Evolutionary conservation across 2,329 filamentous ascomycete genomes (phyloP).

Genomic region (Aspergillus sp.): DNA sequence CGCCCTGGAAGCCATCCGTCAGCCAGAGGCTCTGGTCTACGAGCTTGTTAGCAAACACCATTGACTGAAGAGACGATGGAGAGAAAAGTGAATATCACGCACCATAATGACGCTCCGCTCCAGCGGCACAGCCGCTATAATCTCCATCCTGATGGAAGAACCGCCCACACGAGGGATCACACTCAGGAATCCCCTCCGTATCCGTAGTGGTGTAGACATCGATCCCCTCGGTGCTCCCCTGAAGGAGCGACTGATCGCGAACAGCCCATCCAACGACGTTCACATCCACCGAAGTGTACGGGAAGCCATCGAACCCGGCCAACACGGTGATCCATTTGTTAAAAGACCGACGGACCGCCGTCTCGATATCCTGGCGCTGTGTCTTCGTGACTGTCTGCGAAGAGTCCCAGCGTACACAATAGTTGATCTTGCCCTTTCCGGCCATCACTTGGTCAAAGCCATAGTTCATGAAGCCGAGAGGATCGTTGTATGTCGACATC

Average conservation of each 20-base stretch:
- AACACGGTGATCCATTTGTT: slow-evolving; percentile 15
- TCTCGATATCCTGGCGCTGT: slow-evolving; percentile 9
- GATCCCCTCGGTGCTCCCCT: slow-evolving; percentile 12
- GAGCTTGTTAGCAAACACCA: not conserved
- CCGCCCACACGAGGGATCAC: slow-evolving; percentile 11
- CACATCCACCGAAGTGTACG: slow-evolving; percentile 13
- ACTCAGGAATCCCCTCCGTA: slow-evolving; percentile 10
- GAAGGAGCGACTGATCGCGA: slow-evolving; percentile 7
- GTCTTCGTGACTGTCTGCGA: slow-evolving; percentile 7
- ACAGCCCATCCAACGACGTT: slow-evolving; percentile 15
- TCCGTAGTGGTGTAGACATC: slow-evolving; percentile 16
- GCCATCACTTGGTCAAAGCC: slow-evolving; percentile 16
- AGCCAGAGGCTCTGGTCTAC: slow-evolving; percentile 17
- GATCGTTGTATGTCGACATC: slow-evolving; percentile 11
- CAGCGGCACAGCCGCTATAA: slow-evolving; percentile 9
- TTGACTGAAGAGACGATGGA: fast-evolving
- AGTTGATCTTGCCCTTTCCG: slow-evolving; percentile 13
- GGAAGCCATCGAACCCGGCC: slow-evolving; percentile 15
- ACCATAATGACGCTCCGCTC: slow-evolving; percentile 15
- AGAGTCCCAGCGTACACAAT: slow-evolving; percentile 18
- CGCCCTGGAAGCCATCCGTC: slow-evolving; percentile 14
- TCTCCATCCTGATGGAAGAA: slow-evolving; percentile 16
- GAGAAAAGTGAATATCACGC: not conserved
- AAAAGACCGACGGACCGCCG: slow-evolving; percentile 7
- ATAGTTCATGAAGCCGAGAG: slow-evolving; percentile 15